These are phyloP conservation scores for Keithomyces neogunnii DNA, from an alignment of 2,329 filamentous ascomycete species.

Conservation along the genomic window DNA sequence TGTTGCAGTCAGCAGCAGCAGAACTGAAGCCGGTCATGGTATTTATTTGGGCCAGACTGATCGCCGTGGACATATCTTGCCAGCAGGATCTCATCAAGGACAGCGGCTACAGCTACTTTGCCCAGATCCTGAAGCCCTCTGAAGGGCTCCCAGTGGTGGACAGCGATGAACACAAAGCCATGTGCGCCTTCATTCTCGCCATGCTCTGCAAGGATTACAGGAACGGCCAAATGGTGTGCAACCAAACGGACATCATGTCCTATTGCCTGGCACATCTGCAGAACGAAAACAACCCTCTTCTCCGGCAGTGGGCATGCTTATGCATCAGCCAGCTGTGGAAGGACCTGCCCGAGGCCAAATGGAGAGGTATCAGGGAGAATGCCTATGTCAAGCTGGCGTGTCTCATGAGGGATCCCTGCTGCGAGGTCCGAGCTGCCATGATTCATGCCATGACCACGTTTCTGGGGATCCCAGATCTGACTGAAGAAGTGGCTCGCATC, in stretches of 20 bases:
- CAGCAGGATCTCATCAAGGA: slow-evolving; percentile 93
- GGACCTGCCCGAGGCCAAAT: slow-evolving; percentile 86
- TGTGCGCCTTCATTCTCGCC: slow-evolving; percentile 96
- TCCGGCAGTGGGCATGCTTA: slow-evolving; percentile 92
- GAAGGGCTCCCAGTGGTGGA: slow-evolving; percentile 81
- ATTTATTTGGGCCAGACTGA: slow-evolving; percentile 94
- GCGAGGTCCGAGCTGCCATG: slow-evolving; percentile 90
- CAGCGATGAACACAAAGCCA: slow-evolving; percentile 89
- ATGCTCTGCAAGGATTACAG: slow-evolving; percentile 96
- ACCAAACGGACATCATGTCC: slow-evolving; percentile 82
- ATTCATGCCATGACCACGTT: slow-evolving; percentile 90
- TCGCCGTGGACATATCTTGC: slow-evolving; percentile 90
- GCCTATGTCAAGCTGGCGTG: slow-evolving; percentile 75
- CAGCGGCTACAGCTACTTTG: slow-evolving; percentile 95
- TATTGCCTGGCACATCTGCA: slow-evolving; percentile 77
- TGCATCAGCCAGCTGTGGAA: slow-evolving; percentile 94
- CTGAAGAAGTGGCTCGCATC: slow-evolving; percentile 80
- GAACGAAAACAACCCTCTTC: slow-evolving; percentile 77
- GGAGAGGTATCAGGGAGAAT: slow-evolving; percentile 83
- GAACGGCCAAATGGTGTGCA: slow-evolving; percentile 84
- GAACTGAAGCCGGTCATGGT: slow-evolving; percentile 98
- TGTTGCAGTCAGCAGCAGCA: slow-evolving; percentile 87
- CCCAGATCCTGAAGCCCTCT: slow-evolving; percentile 77
- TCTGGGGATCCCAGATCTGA: slow-evolving; percentile 85
- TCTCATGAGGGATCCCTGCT: slow-evolving; percentile 75